Conservation (phyloP, 768 basidiomycete species). For the Gymnopilus dilepis region DNA sequence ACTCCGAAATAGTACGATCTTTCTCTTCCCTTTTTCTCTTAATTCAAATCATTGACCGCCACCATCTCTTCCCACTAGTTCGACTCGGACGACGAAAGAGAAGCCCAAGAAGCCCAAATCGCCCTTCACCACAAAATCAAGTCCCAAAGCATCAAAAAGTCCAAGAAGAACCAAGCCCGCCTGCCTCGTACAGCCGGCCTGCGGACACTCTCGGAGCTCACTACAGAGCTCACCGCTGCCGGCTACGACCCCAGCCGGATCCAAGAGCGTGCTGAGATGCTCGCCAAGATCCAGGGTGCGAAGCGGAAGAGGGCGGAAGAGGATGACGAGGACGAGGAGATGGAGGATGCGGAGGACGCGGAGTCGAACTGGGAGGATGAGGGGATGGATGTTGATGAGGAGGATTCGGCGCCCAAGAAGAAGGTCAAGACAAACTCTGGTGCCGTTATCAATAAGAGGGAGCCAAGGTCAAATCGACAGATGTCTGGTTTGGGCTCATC, state of each 20-base stretch:
- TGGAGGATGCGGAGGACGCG: constrained; percentile 58
- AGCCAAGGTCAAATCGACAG: constrained; percentile 74
- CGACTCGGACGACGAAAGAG: constrained; percentile 80
- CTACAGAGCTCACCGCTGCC: constrained; percentile 80
- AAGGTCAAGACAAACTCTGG: constrained; percentile 68
- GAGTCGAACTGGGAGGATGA: constrained; percentile 54
- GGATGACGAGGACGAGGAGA: constrained; percentile 60
- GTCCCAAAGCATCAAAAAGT: constrained; percentile 83
- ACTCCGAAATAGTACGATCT: constrained; percentile 77
- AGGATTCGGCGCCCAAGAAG: constrained; percentile 58
- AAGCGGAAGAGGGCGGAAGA: constrained; percentile 74
- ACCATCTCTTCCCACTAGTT: constrained; percentile 41
- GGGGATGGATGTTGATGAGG: constrained; percentile 60
- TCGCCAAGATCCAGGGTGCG: constrained; percentile 75
- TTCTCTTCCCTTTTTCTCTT: background rate
- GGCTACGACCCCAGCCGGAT: constrained; percentile 90
- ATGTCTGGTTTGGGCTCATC: constrained; percentile 81
- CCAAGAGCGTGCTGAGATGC: constrained; percentile 83
- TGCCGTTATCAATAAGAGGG: constrained; percentile 52
- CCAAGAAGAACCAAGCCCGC: constrained; percentile 82
- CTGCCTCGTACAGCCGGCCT: constrained; percentile 77
- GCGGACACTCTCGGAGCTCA: constrained; percentile 78
- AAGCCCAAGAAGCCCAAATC: constrained; percentile 64
- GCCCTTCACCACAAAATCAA: constrained; percentile 70
- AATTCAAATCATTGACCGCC: background rate